Base-by-base conservation (phyloP, 2,329 filamentous ascomycete species). In the Paecilomyces fulvus region DNA sequence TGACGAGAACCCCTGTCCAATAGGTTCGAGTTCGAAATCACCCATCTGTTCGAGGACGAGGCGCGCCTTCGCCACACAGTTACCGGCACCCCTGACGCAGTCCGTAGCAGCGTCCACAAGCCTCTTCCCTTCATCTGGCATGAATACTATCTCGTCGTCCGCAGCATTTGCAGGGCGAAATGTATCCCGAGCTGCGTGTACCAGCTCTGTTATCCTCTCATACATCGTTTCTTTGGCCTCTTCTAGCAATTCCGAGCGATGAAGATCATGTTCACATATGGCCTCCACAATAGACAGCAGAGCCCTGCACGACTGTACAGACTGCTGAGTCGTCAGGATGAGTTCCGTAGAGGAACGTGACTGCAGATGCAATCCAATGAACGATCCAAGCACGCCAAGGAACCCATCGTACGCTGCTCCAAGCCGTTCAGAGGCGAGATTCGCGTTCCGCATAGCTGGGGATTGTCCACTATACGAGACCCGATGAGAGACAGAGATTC, bases 341-440 rank as follows among this genome's bases (percentile, higher is more conserved):
- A 97, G 80, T 69, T 96, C 91, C 1, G 88, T 84, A 8, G 90
- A 87, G 7, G 91, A 94, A 60, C 94, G 87, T n/a, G 92, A 94
- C 70, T 96, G 91, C 58, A 96, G 79, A 71, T 96, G 90, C 56
- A 96, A 81, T 14, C 94, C 94, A 69, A 97, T 92, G 70, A 97
- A 96, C 3, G 90, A 95, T 53, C 90, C 92, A 53, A 99, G 83
- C 67, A 92, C 88, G 6, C 92, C 94, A 54, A 99, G 77, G 67
- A 97, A 96, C 7, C 83, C 84, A 74, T 97, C 92, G 74, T 96
- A 91, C 53, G 86, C 88, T 52, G 82, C 79, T 65, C 85, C 88
- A 52, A 97, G 81, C 63, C 86, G 86, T 70, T 92, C 88, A 1
- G 92, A 96, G 31, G 94, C 89, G 58, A 96, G 79, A 65, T 89